Evolutionary conservation across 495 filamentous ascomycete species (phyloP).

Genomic region (Penicillium ucsense): DNA sequence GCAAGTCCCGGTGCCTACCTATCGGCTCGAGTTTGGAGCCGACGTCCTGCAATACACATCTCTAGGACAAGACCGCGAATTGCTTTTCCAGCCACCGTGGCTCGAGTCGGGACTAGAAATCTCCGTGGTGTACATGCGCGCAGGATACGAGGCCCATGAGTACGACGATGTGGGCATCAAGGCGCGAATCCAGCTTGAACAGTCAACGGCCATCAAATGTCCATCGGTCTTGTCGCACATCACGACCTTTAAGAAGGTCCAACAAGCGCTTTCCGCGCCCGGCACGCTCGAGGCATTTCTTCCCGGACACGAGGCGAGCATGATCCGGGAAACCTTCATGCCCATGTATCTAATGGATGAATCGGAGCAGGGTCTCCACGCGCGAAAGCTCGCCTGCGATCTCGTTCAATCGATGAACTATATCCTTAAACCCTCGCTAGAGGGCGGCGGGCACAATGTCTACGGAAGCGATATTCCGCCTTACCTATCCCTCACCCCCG

Average conservation of each 20-base stretch:
- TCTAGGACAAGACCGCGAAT: constrained; percentile 47
- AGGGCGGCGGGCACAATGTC: constrained; percentile 83
- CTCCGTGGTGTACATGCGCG: constrained; percentile 70
- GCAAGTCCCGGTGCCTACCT: constrained; percentile 35
- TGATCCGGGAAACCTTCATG: constrained; percentile 54
- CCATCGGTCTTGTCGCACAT: constrained; percentile 76
- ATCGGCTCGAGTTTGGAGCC: constrained; percentile 51
- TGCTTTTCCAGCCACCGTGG: constrained; percentile 64
- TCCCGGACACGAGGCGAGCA: constrained; percentile 20
- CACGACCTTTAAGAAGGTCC: constrained; percentile 78
- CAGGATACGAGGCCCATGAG: constrained; percentile 70
- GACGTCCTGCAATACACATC: constrained; percentile 51
- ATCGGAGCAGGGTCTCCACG: constrained; percentile 51
- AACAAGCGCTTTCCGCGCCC: constrained; percentile 67
- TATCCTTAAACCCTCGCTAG: constrained; percentile 80
- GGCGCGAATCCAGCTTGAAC: constrained; percentile 61
- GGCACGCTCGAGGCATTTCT: constrained; percentile 56
- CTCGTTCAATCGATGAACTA: constrained; percentile 46
- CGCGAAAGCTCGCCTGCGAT: constrained; percentile 53
- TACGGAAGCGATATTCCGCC: constrained; percentile 64
- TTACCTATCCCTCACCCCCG: constrained; percentile 46
- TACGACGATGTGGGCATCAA: constrained; percentile 53
- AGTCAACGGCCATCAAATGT: constrained; percentile 72
- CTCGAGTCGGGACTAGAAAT: constrained; percentile 53
- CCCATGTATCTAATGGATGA: constrained; percentile 68